phyloP scores from a whole-genome alignment of 305 asterid genomes.

The Solanum chacoense region DNA sequence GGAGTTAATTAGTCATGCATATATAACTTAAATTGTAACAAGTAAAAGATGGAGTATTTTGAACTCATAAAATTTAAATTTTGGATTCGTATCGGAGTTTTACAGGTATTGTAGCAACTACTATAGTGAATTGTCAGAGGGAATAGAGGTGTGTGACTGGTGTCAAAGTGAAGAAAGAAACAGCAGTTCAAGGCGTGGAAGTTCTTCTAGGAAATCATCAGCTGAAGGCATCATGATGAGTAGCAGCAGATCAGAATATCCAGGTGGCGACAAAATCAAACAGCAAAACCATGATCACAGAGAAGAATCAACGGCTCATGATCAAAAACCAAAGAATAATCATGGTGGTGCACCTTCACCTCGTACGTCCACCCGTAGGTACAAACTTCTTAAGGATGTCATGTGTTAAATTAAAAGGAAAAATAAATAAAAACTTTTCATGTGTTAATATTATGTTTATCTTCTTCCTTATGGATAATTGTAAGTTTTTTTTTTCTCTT shows the following conservation, averaged over 20 bases:
- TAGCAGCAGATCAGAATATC: constrained; percentile 33
- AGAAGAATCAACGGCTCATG: constrained; percentile 21
- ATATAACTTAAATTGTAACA: background rate
- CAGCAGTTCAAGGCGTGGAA: constrained; percentile 21
- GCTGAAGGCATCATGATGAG: constrained; percentile 11
- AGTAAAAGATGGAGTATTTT: background rate
- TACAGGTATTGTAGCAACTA: constrained; percentile 78
- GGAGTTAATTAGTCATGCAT: background rate
- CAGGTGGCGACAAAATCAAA: constrained; percentile 63
- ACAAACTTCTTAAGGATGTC: constrained; percentile 96
- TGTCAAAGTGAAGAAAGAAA: constrained; percentile 58
- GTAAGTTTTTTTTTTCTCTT: background rate
- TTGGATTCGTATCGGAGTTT: background rate
- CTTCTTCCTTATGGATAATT: background rate
- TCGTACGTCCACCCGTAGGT: constrained; percentile 63
- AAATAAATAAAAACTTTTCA: background rate
- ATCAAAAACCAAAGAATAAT: constrained; percentile 27
- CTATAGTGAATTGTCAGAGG: constrained; percentile 47
- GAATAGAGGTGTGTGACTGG: constrained; percentile 68
- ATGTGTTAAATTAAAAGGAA: constrained; percentile 43
- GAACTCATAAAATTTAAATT: background rate
- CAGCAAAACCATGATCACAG: constrained; percentile 32
- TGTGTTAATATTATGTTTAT: background rate
- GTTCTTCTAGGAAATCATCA: constrained; percentile 23
- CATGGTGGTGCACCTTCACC: constrained; percentile 53